These are phyloP conservation scores for Diutina catenulata DNA, from an alignment of 1,139 yeast genomes.

Conservation along the genomic window DNA sequence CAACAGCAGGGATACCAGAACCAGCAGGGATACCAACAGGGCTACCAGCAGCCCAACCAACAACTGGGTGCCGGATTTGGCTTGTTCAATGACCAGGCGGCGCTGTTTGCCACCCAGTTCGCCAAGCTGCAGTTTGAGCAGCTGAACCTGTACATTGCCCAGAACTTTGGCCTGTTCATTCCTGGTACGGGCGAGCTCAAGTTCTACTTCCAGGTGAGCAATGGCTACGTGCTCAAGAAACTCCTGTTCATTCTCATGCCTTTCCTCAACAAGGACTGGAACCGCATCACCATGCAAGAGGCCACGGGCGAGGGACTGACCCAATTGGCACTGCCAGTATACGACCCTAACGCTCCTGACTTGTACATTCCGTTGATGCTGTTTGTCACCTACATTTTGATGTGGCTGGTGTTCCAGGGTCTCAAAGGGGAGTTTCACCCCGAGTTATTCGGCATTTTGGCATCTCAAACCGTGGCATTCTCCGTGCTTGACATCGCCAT, in stretches of 20 bases:
- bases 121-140: conserved; percentile 75
- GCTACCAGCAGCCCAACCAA: background rate
- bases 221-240: conserved; percentile 71
- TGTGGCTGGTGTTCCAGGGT: conserved; percentile 82
- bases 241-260: conserved; percentile 72
- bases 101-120: conserved; percentile 79
- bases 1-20: conserved; percentile 5
- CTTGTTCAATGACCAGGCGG: conserved; percentile 67
- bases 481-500: conserved; percentile 52
- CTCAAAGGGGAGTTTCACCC: conserved; percentile 88
- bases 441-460: conserved; percentile 76
- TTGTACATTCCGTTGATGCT: conserved; percentile 94
- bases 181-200: conserved; percentile 46
- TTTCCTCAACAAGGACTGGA: conserved; percentile 75
- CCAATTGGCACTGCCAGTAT: conserved; percentile 58
- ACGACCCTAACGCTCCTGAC: conserved; percentile 92
- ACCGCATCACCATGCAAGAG: conserved; percentile 21
- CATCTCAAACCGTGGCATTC: conserved; percentile 85
- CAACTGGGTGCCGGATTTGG: conserved; percentile 11
- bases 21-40: background rate
- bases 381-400: conserved; percentile 72
- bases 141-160: conserved; percentile 63
- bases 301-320: conserved; percentile 28
- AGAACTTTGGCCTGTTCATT: conserved; percentile 49
- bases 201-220: conserved; percentile 87